Conservation (phyloP, 148 eudicot genomes). For the Diospyros kaki region DNA sequence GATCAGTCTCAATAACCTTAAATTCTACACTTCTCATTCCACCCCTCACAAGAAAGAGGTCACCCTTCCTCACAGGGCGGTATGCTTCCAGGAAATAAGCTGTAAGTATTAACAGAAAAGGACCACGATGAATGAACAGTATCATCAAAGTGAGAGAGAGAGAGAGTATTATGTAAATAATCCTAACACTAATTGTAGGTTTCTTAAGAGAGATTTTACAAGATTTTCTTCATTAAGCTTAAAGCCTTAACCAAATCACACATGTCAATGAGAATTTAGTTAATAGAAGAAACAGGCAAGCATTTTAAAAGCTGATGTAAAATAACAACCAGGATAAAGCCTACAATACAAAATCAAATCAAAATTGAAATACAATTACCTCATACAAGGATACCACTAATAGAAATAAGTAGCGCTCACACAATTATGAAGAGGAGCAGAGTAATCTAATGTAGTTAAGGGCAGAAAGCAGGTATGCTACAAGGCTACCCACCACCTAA, state of each 20-base stretch:
- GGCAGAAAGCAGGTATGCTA: neutral
- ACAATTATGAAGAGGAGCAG: no score
- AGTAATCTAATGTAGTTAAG: neutral
- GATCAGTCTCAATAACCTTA: slow-evolving; percentile 84
- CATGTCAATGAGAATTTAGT: no score
- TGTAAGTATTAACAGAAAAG: slow-evolving; percentile 22
- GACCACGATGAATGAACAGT: neutral
- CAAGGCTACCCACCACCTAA: neutral
- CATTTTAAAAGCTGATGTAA: no score
- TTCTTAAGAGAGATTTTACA: no score
- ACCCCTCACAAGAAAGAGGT: slow-evolving; percentile 78
- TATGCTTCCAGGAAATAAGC: slow-evolving; percentile 84
- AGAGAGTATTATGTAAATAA: neutral
- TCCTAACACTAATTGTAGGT: no score
- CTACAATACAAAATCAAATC: no score
- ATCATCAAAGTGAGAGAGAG: neutral
- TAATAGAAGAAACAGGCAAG: no score
- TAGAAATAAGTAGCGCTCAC: neutral
- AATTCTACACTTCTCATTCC: slow-evolving; percentile 91
- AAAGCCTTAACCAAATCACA: no score
- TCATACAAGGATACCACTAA: no score
- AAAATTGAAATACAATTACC: no score
- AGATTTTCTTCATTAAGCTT: no score
- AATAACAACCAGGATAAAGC: no score
- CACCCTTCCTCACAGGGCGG: slow-evolving; percentile 81